Evolutionary conservation across 2,329 filamentous ascomycete genomes (phyloP), one percentile per base, ranked within the genome.

Genomic region (Diplodia corticola): DNA sequence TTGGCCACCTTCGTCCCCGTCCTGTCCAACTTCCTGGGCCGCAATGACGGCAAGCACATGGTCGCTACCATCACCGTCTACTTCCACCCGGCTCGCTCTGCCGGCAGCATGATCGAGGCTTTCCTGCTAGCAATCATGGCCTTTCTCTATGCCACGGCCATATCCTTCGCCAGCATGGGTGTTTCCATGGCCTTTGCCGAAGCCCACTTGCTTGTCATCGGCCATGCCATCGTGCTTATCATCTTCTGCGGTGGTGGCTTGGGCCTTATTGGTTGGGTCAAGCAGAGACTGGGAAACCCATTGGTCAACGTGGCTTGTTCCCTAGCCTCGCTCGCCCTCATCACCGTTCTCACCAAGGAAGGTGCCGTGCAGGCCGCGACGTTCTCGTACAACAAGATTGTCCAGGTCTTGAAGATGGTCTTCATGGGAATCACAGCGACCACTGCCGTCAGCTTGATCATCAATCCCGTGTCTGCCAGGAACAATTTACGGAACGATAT

Each of bases 11-110:
- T 97, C 72, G 88, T 92, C 69, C 86, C 89, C 2, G 84, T 85
- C 2, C 83, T 97, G 65, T 89, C 92, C 17, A 80, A 83, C 7
- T 86, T 93, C 66, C 82, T 97, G 17, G 94, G 94, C 12, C 84
- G 89, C 69, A 90, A 93, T 74, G 93, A 97, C 78, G 92, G 92
- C 60, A 97, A 97, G 75, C 94, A 97, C 78, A 89, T 97, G 74
- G 92, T 97, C 61, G 93, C 93, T 35, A 97, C 94, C 2, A 88
- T 97, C 67, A 96, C 92, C 0, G 93, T 97, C 12, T 98, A 97
- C 74, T 98, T 97, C 73, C 93, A 97, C 76, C 93, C 94, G 4
- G 91, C 92, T 5, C 85, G 94, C 67, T 92, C 92, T 20, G 86
- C 89, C 28, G 94, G 91, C 90, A 77, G 86, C 0, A 72, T 88